Evolutionary conservation across 495 filamentous ascomycete genomes (phyloP), one percentile per base, ranked within the genome.

Genomic region (Podospora bellae-mahoneyi): DNA sequence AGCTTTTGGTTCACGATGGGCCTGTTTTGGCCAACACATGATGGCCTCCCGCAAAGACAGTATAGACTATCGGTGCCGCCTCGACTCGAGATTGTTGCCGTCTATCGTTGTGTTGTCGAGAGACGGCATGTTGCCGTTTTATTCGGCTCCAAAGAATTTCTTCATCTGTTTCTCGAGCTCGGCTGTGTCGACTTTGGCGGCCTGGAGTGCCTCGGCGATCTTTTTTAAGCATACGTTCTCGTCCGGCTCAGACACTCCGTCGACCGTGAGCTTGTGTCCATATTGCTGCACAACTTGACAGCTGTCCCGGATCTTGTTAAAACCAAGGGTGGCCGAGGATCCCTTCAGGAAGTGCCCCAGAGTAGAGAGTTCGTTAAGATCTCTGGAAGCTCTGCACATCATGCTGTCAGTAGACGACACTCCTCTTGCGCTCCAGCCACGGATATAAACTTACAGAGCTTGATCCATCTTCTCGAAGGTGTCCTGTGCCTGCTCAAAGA

Each of bases 231-330:
- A 92, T 48, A 85, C 76, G 2, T 85, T 76, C 59, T 89, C 82
- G 69, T 95, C 86, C 66, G 86, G 82, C 69, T 91, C 87, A 10
- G 78, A 78, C 6, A 76, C 80, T n/a, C 94, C 93, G 19, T 87
- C 88, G 61, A 94, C 89, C 70, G 92, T 93, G 77, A 92, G 90
- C 64, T 83, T 82, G 71, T 88, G 87, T 59, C 96, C 95, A 73
- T 88, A 96, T 76, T 97, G 90, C 78, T 99, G 95, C 72, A 99
- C 97, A 83, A 96, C 91, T 78, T 97, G 94, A 78, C 95, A 99
- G 65, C 85, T 88, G 72, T 97, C 93, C 77, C 92, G 92, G 74
- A 99, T 91, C 80, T 96, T 96, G 72, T 83, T 91, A 54, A 99
- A 86, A 26, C 95, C 95, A 62, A 99, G 87, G 6, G 96, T 98